phyloP scores from a whole-genome alignment of 257 asterid genomes.

The Solanum etuberosum region DNA sequence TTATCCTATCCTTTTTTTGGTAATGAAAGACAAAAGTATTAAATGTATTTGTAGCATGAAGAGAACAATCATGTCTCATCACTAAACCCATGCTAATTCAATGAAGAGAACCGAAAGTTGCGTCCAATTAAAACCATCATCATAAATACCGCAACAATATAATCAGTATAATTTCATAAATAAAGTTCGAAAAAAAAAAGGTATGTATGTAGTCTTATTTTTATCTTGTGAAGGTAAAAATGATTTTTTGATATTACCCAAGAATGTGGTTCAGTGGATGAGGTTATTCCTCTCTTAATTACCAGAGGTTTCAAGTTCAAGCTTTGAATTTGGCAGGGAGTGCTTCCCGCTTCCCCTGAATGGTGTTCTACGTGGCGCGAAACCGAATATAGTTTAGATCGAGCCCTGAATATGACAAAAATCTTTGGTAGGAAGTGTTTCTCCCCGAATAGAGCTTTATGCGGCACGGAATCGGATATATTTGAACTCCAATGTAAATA shows the following conservation, averaged over 20 bases:
- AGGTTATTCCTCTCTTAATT: too few species aligned
- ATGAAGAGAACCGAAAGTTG: background rate
- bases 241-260: background rate
- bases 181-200: background rate
- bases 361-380: too few species aligned
- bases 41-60: background rate
- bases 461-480: rapidly evolving
- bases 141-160: background rate
- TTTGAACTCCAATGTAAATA: background rate
- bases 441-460: background rate
- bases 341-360: background rate
- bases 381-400: background rate
- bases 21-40: background rate
- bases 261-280: background rate
- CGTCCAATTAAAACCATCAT: background rate
- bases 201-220: background rate
- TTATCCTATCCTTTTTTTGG: background rate
- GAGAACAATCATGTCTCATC: background rate
- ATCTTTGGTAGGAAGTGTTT: too few species aligned
- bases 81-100: background rate
- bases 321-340: background rate
- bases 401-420: too few species aligned
- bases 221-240: background rate
- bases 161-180: background rate
- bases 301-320: background rate